Conservation (phyloP, 305 asterid genomes). For the Fraxinus ornus region DNA sequence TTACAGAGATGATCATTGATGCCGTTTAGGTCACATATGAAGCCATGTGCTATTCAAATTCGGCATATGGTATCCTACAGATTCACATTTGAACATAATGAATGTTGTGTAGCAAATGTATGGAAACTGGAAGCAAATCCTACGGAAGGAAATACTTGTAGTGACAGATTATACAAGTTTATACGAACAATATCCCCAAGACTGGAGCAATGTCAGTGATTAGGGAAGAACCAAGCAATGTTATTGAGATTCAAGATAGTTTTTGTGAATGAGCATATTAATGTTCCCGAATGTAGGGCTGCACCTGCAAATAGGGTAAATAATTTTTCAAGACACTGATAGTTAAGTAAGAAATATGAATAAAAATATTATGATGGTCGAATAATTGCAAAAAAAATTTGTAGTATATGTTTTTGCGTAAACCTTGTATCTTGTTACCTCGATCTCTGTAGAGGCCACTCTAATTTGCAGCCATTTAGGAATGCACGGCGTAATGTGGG, state of each 20-base stretch:
- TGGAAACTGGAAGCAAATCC: neutral
- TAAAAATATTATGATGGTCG: neutral
- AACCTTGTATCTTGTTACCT: neutral
- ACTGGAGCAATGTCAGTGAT: neutral
- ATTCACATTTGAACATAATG: neutral
- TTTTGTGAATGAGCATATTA: neutral
- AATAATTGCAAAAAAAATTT: neutral
- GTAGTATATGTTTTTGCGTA: neutral
- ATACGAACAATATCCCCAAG: neutral
- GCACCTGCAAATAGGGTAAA: neutral
- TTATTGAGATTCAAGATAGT: neutral
- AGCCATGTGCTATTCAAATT: neutral
- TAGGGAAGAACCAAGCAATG: neutral
- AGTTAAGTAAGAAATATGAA: neutral
- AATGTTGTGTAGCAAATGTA: neutral
- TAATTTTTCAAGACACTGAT: neutral
- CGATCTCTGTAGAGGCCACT: neutral
- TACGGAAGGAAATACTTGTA: neutral
- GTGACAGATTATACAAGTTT: neutral
- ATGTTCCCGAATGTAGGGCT: neutral
- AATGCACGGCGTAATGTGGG: neutral
- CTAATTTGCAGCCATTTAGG: neutral
- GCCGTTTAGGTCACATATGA: conserved; percentile 10
- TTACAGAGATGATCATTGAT: conserved; percentile 61
- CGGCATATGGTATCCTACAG: neutral